These are phyloP conservation scores for Ogataea sp. DNA, from an alignment of 805 yeast genomes.

Conservation along the genomic window DNA sequence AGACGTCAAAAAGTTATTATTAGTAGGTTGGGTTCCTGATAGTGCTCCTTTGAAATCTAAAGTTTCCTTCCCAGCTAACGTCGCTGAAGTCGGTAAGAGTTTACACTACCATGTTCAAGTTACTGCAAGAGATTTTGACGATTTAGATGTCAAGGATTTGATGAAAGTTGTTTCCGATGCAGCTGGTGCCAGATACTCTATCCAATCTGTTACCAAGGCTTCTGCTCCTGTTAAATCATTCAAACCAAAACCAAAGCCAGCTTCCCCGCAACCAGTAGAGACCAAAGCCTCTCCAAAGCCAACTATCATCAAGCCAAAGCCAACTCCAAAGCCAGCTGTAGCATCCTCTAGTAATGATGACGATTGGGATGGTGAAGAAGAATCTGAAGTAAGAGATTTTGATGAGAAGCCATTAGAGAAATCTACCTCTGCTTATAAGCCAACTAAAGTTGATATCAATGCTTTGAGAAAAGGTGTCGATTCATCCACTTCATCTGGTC, in stretches of 20 bases:
- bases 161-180: constrained; percentile 76
- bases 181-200: constrained; percentile 91
- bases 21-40: constrained; percentile 97
- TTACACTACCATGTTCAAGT: constrained; percentile 93
- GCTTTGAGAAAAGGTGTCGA: constrained; percentile 44
- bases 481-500: constrained; percentile 32
- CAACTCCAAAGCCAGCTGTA: constrained; percentile 20
- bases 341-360: constrained; percentile 32
- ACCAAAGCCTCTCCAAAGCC: constrained; percentile 26
- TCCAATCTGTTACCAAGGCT: constrained; percentile 30
- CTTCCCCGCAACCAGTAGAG: constrained; percentile 23
- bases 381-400: constrained; percentile 47
- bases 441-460: constrained; percentile 53
- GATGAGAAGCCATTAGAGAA: constrained; percentile 39
- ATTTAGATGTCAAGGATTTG: constrained; percentile 72
- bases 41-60: constrained; percentile 77
- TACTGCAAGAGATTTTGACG: constrained; percentile 92
- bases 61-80: constrained; percentile 68
- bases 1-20: constrained; percentile 73
- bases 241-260: constrained; percentile 30
- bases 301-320: constrained; percentile 6
- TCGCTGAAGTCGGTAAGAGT: constrained; percentile 63
- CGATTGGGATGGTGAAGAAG: constrained; percentile 69
- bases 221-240: constrained; percentile 14
- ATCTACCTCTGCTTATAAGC: constrained; percentile 57